phyloP scores from a whole-genome alignment of 2,329 filamentous ascomycete genomes.

The Sporothrix protearum region DNA sequence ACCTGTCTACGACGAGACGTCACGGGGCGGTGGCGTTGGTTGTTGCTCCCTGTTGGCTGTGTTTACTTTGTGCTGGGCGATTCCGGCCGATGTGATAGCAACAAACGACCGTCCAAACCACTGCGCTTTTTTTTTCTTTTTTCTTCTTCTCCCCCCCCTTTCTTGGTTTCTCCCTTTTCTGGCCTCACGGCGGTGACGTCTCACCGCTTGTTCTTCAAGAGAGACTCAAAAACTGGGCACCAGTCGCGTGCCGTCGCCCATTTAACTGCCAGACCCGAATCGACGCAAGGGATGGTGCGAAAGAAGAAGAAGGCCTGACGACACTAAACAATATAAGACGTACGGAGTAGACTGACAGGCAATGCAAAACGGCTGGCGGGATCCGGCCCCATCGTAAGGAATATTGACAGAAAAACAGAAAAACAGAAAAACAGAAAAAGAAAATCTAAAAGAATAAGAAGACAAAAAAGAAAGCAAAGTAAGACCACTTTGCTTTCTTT shows the following conservation, averaged over 20 bases:
- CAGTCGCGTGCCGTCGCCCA: neutral
- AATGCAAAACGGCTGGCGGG: neutral
- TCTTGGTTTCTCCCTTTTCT: neutral
- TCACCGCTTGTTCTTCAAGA: neutral
- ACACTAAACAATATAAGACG: neutral
- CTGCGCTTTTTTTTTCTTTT: neutral
- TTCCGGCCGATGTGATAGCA: neutral
- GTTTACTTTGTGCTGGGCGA: neutral
- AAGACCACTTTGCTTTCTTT: neutral
- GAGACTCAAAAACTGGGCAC: neutral
- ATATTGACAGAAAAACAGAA: neutral
- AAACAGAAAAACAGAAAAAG: neutral
- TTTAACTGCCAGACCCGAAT: neutral
- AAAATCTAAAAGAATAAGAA: neutral
- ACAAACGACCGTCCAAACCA: neutral
- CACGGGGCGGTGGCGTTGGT: neutral
- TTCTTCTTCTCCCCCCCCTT: neutral
- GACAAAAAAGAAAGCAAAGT: conserved; percentile 5
- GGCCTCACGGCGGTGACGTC: neutral
- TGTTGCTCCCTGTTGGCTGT: neutral
- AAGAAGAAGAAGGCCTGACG: neutral
- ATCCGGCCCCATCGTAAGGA: neutral
- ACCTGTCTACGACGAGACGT: neutral
- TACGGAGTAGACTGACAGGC: neutral
- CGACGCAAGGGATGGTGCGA: conserved; percentile 1